Conservation (phyloP, 2,329 filamentous ascomycete species). For the Aspergillus sp. region DNA sequence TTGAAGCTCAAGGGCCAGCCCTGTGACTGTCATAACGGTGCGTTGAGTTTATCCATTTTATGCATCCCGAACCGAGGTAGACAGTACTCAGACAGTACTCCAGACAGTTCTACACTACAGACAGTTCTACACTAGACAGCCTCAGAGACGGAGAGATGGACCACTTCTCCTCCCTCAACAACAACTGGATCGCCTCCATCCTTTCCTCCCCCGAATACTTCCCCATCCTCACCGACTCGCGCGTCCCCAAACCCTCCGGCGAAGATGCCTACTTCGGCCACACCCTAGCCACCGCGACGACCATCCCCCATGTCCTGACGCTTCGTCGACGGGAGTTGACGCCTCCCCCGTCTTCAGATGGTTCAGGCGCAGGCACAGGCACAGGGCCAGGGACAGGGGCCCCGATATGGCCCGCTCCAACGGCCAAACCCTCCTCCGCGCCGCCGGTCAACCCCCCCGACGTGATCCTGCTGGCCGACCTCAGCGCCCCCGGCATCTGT, state of each 20-base stretch:
- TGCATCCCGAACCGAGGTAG: no score
- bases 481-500: conserved; percentile 29
- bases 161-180: conserved; percentile 18
- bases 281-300: conserved; percentile 30
- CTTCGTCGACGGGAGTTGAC: conserved; percentile 26
- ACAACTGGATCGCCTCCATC: conserved; percentile 21
- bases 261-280: conserved; percentile 38
- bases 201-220: conserved; percentile 30
- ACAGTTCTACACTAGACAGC: no score
- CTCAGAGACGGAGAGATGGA: no score
- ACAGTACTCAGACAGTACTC: no score
- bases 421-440: conserved; percentile 13
- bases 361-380: no score
- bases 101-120: no score
- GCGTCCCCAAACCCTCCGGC: conserved; percentile 31
- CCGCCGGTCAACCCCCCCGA: conserved; percentile 25
- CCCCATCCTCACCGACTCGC: conserved; percentile 32
- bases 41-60: no score
- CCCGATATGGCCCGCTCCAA: conserved; percentile 20
- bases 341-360: conserved; percentile 6
- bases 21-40: no score
- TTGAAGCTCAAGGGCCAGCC: no score
- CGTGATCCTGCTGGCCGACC: conserved; percentile 28
- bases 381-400: neutral
- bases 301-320: conserved; percentile 36